A percentile compares a stretch with the other conserved stretches of the same genome.
These are phyloP conservation scores for Choiromyces venosus DNA, from an alignment of 495 filamentous ascomycete species.

Conservation along the genomic window DNA sequence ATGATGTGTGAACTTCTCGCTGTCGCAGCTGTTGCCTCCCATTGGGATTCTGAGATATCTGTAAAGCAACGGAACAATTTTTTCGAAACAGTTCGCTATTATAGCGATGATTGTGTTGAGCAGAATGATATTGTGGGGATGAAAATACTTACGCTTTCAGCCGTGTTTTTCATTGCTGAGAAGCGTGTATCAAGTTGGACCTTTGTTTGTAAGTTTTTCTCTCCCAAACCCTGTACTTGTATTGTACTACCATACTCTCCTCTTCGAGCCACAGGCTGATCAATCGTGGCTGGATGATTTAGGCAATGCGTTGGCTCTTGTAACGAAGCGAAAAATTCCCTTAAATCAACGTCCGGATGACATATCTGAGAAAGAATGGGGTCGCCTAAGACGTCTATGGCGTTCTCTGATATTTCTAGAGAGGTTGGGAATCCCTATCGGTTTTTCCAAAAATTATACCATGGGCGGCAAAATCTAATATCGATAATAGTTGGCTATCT, in stretches of 20 bases:
- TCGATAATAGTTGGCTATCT: conserved; percentile 14
- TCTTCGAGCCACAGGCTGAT: too few relatives aligned
- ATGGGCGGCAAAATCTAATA: too few relatives aligned
- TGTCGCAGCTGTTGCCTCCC: conserved; percentile 11
- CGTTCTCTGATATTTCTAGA: conserved; percentile 13
- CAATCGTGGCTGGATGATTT: too few relatives aligned
- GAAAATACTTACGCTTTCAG: conserved; percentile 9
- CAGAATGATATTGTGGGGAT: conserved; percentile 7
- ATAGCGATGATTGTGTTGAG: conserved; percentile 8
- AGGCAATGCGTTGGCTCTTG: conserved; percentile 10
- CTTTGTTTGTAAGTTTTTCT: conserved; percentile 8
- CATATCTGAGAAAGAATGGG: conserved; percentile 1
- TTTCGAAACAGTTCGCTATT: conserved; percentile 7
- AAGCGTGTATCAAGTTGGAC: conserved; percentile 10
- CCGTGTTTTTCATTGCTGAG: conserved; percentile 12
- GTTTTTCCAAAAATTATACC: too few relatives aligned
- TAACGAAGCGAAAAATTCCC: conserved; percentile 2
- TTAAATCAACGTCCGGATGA: conserved; percentile 1
- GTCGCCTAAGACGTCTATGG: conserved; percentile 12
- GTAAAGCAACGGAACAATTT: not conserved
- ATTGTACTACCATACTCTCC: too few relatives aligned
- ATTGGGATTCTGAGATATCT: conserved; percentile 12
- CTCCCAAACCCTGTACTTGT: not conserved
- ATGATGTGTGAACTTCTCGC: conserved; percentile 10
- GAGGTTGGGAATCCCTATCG: conserved; percentile 2